These are phyloP conservation scores for Hamamelis virginiana DNA, from an alignment of 164 flowering plant genomes.

Conservation along the genomic window DNA sequence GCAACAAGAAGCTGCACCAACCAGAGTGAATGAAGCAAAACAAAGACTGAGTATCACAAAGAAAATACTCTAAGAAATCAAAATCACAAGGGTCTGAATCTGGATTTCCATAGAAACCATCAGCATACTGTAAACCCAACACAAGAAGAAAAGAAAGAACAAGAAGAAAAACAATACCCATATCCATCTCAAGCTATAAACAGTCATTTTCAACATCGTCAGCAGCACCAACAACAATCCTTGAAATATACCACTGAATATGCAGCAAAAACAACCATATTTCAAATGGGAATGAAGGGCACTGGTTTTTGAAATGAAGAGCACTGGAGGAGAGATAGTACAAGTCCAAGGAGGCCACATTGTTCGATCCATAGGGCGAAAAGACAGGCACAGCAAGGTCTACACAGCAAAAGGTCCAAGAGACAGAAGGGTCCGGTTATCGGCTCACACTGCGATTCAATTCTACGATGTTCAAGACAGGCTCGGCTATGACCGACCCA, in stretches of 20 bases:
- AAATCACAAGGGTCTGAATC: conserved; percentile 11
- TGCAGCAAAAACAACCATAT: conserved; percentile 1
- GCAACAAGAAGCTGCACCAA: conserved; percentile 5
- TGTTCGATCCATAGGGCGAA: conserved; percentile 48
- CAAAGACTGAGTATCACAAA: background rate
- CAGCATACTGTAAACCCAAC: background rate
- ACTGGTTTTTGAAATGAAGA: too few species aligned
- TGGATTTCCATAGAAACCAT: conserved; percentile 22
- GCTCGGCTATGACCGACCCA: conserved; percentile 60
- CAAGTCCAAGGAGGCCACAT: conserved; percentile 56
- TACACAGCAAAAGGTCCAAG: conserved; percentile 55
- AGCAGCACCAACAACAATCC: conserved; percentile 5
- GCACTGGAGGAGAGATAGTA: conserved; percentile 39
- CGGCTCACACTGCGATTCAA: conserved; percentile 60
- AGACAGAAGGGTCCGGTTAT: conserved; percentile 51
- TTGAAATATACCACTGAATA: conserved; percentile 1
- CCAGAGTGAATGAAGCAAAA: background rate
- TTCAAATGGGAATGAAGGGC: conserved; percentile 26
- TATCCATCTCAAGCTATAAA: background rate
- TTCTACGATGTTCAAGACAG: conserved; percentile 69
- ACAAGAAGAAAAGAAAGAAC: background rate
- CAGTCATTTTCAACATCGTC: background rate
- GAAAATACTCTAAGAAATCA: background rate
- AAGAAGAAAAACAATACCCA: too few species aligned
- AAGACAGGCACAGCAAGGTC: conserved; percentile 68